Evolutionary conservation across 352 stramenopile species (phyloP), one percentile per base, ranked within the genome.

Genomic region (Porosira glacialis): DNA sequence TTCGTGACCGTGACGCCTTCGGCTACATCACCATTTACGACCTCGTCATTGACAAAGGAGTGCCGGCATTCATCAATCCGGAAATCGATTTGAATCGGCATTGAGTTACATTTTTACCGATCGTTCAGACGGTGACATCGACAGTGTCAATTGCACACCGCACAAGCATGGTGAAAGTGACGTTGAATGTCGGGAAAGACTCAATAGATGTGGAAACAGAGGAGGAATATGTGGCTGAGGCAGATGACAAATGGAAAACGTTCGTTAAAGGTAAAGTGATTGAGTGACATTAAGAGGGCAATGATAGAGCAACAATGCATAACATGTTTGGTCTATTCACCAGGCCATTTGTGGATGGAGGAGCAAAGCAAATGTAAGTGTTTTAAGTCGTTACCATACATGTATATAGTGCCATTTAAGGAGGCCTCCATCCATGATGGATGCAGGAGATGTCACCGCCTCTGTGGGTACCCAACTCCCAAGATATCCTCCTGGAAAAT

Each of bases 101-200:
- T 64, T 88, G n/a, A 79, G 74, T 24, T 48, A 60, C 50, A 66
- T 61, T 7, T 94, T 93, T 70, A 89, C 73, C 52, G 93, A 94
- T 51, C 76, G 73, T 35, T 51, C 61, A 69, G 74, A 72, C 17
- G 39, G 33, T 13, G 33, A 72, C 0, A 39, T 45, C 35, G 43
- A 74, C 36, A 48, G 55, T 45, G 59, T 78, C 69, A 89, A 78
- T 41, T 59, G 76, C 27, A 47, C 62, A 44, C 80, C 89, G 70
- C 79, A 59, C 30, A 52, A 86, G 71, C 27, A 64, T 84, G 10
- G 75, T 74, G 4, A 3, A 63, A 3, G 50, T 24, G 21, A 70
- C 90, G n/a, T 64, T 67, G 31, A 27, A 71, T 17, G 86, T 84
- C 15, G 71, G 75, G 4, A 56, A 75, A 28, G 35, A 59, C 24